phyloP scores from a whole-genome alignment of 2,329 filamentous ascomycete genomes.

The Diatrype stigma region DNA sequence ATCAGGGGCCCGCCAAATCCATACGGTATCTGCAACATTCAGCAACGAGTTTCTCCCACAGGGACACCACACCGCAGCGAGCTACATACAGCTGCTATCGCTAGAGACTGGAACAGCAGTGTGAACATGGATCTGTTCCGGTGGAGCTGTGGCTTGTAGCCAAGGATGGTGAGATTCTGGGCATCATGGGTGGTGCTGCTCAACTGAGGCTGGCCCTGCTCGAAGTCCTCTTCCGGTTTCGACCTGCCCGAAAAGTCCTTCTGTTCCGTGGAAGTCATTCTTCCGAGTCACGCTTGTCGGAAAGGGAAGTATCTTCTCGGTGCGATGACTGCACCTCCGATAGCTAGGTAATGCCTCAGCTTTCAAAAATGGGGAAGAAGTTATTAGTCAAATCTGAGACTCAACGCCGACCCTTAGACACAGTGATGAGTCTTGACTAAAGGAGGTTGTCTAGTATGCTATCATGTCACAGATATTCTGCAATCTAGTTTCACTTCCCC shows the following conservation, averaged over 20 bases:
- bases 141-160: conserved; percentile 54
- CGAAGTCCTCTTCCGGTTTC: conserved; percentile 6
- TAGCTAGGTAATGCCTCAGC: too few relatives aligned
- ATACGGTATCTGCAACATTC: conserved; percentile 42
- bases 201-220: conserved; percentile 13
- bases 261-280: conserved; percentile 12
- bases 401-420: too few relatives aligned
- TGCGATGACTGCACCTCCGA: too few relatives aligned
- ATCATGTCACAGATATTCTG: too few relatives aligned
- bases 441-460: too few relatives aligned
- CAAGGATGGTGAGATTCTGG: conserved; percentile 36
- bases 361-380: too few relatives aligned
- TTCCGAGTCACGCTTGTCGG: neutral
- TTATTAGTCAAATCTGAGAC: too few relatives aligned
- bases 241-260: conserved; percentile 2
- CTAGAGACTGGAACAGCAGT: conserved; percentile 56
- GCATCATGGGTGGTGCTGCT: conserved; percentile 20
- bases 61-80: too few relatives aligned
- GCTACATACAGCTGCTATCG: conserved; percentile 50
- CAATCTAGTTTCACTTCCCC: too few relatives aligned
- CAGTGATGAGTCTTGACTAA: too few relatives aligned
- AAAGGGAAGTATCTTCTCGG: neutral
- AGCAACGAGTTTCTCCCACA: neutral
- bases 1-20: conserved; percentile 38
- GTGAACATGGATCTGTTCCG: conserved; percentile 58